Percentiles rank a stretch among this genome's conserved stretches.
These are phyloP conservation scores for Bombardia bombarda DNA, from an alignment of 495 filamentous ascomycete genomes.

Conservation along the genomic window DNA sequence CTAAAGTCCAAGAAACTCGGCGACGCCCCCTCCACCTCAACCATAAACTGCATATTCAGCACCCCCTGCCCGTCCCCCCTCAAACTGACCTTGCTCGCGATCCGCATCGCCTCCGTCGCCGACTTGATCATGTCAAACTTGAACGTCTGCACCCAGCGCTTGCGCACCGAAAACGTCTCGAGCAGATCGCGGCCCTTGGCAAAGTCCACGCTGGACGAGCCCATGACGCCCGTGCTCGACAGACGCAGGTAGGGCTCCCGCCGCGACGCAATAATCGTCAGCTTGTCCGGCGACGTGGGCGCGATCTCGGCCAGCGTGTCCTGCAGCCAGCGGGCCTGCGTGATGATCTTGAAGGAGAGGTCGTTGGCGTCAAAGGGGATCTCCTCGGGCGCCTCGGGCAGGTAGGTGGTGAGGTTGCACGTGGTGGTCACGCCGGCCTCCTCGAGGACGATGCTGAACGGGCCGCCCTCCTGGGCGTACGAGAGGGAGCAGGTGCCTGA, in stretches of 20 bases:
- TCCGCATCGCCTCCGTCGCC: constrained; percentile 78
- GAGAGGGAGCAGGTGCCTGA: constrained; percentile 72
- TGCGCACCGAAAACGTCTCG: constrained; percentile 63
- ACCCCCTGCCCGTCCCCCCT: constrained; percentile 82
- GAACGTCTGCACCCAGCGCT: constrained; percentile 54
- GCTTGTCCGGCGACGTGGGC: constrained; percentile 54
- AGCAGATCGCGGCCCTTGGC: constrained; percentile 62
- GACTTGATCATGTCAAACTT: constrained; percentile 78
- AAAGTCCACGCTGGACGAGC: constrained; percentile 79
- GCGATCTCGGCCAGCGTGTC: constrained; percentile 79
- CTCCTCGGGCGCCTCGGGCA: constrained; percentile 56
- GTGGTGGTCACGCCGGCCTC: constrained; percentile 84
- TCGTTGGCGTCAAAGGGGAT: constrained; percentile 78
- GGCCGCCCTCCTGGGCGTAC: constrained; percentile 63
- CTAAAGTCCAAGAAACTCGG: constrained; percentile 41
- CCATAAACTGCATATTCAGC: constrained; percentile 93
- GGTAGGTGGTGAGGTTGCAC: constrained; percentile 88
- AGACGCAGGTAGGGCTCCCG: constrained; percentile 66
- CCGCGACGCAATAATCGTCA: constrained; percentile 56
- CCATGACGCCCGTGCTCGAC: constrained; percentile 53
- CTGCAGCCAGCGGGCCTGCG: constrained; percentile 73
- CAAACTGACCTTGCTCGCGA: constrained; percentile 87
- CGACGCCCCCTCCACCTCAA: constrained; percentile 56
- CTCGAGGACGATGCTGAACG: constrained; percentile 71
- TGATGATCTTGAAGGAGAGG: constrained; percentile 88